phyloP scores from a whole-genome alignment of 2,329 filamentous ascomycete species.

The Neobulgaria alba region DNA sequence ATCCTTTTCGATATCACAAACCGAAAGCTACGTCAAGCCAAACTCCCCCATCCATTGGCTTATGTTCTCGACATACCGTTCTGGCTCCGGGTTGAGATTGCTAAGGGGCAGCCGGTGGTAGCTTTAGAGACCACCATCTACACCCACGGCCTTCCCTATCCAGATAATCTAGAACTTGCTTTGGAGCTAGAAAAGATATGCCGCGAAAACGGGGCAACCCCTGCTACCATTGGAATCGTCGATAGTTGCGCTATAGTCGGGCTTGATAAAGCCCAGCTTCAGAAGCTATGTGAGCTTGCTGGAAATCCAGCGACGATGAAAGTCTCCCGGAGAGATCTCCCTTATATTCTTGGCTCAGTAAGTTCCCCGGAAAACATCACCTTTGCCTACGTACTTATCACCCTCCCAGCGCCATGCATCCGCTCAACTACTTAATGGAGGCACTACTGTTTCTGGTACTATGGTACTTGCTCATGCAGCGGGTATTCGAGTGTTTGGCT shows the following conservation, averaged over 20 bases:
- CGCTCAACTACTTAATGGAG: constrained; percentile 57
- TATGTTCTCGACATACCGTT: no score
- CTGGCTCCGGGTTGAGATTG: constrained; percentile 72
- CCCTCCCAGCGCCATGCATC: no score
- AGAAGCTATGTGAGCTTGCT: constrained; percentile 56
- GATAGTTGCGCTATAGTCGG: constrained; percentile 78
- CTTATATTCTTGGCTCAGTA: constrained; percentile 71
- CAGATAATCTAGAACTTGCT: constrained; percentile 66
- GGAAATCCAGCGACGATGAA: constrained; percentile 64
- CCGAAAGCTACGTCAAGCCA: no score
- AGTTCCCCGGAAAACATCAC: no score
- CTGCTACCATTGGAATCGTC: constrained; percentile 84
- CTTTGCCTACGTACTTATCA: no score
- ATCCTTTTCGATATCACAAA: no score
- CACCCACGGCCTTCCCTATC: constrained; percentile 80
- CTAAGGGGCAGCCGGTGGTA: constrained; percentile 71
- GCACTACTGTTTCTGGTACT: constrained; percentile 88
- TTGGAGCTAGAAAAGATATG: constrained; percentile 72
- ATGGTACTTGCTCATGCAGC: constrained; percentile 83
- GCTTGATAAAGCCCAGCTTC: constrained; percentile 62
- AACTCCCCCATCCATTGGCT: no score
- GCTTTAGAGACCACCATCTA: constrained; percentile 96
- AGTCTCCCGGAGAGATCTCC: constrained; percentile 78
- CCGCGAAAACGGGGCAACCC: constrained; percentile 70
- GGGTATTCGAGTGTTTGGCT: constrained; percentile 88